Percentiles rank a stretch among this genome's conserved stretches.
phyloP scores from a whole-genome alignment of 2,329 filamentous ascomycete genomes.

The Xylaria arbuscula region DNA sequence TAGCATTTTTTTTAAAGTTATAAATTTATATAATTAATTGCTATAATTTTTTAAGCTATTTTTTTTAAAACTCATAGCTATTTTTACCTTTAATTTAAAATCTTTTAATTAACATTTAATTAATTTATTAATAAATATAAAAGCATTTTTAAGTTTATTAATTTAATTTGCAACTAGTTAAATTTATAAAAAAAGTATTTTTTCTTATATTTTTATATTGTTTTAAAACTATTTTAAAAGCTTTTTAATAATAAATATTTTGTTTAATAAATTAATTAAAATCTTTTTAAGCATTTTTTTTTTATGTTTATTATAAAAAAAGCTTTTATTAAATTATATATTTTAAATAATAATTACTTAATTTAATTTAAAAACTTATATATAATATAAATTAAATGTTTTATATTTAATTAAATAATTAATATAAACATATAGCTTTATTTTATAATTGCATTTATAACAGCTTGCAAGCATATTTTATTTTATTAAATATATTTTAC shows the following conservation, averaged over 20 bases:
- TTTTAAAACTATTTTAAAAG: background rate
- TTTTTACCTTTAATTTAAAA: background rate
- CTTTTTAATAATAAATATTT: background rate
- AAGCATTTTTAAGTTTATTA: background rate
- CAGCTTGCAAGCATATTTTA: background rate
- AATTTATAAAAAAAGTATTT: background rate
- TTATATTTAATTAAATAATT: slow-evolving; percentile 11
- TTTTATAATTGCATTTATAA: background rate
- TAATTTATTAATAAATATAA: background rate
- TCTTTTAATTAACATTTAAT: background rate
- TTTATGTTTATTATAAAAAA: background rate
- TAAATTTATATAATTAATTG: background rate
- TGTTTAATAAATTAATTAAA: background rate
- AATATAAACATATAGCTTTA: background rate
- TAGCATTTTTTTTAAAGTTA: slow-evolving; percentile 1
- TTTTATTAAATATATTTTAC: slow-evolving; percentile 1
- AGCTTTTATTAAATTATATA: background rate
- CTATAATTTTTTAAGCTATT: background rate
- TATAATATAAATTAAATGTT: background rate
- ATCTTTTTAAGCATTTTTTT: too few species aligned
- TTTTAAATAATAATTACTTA: slow-evolving; percentile 10
- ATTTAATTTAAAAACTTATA: slow-evolving; percentile 6
- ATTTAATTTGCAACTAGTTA: background rate
- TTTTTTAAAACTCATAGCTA: background rate
- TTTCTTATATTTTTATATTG: background rate